Conservation (phyloP, 2,329 filamentous ascomycete genomes). For the Colletotrichum tabaci region DNA sequence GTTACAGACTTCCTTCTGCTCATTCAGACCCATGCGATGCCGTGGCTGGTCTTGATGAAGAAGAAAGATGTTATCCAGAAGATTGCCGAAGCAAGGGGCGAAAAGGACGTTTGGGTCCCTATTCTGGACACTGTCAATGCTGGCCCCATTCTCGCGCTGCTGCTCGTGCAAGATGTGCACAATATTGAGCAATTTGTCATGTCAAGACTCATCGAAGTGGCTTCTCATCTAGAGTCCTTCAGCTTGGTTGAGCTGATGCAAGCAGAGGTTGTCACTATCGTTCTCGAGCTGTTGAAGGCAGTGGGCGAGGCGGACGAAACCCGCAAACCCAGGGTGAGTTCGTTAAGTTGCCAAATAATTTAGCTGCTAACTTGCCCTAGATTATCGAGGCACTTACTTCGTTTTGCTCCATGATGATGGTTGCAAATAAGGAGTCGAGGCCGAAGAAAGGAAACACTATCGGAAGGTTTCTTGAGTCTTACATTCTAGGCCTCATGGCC, state of each 20-base stretch:
- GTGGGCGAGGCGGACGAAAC: slow-evolving; percentile 78
- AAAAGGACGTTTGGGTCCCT: slow-evolving; percentile 72
- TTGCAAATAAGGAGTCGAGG: slow-evolving; percentile 58
- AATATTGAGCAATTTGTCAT: slow-evolving; percentile 77
- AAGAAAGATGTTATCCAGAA: slow-evolving; percentile 84
- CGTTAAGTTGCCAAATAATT: not conserved
- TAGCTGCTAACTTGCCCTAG: slow-evolving; percentile 49
- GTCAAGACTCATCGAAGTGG: slow-evolving; percentile 77
- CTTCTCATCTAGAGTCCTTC: slow-evolving; percentile 77
- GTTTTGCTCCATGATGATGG: slow-evolving; percentile 60
- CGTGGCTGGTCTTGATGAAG: slow-evolving; percentile 86
- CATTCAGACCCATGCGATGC: slow-evolving; percentile 86
- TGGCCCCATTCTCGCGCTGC: slow-evolving; percentile 70
- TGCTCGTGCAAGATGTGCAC: slow-evolving; percentile 70
- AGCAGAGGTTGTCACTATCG: slow-evolving; percentile 81
- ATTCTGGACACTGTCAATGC: slow-evolving; percentile 72
- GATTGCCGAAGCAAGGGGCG: slow-evolving; percentile 83
- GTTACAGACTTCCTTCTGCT: slow-evolving; percentile 81
- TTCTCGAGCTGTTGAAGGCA: slow-evolving; percentile 86
- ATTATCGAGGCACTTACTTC: slow-evolving; percentile 63
- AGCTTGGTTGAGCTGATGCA: slow-evolving; percentile 79
- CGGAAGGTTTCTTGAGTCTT: slow-evolving; percentile 82
- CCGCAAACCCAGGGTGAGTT: slow-evolving; percentile 70
- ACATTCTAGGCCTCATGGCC: slow-evolving; percentile 90
- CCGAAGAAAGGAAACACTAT: slow-evolving; percentile 71